Conservation (phyloP, 2,329 filamentous ascomycete species). For the Epichloe gansuensis region DNA sequence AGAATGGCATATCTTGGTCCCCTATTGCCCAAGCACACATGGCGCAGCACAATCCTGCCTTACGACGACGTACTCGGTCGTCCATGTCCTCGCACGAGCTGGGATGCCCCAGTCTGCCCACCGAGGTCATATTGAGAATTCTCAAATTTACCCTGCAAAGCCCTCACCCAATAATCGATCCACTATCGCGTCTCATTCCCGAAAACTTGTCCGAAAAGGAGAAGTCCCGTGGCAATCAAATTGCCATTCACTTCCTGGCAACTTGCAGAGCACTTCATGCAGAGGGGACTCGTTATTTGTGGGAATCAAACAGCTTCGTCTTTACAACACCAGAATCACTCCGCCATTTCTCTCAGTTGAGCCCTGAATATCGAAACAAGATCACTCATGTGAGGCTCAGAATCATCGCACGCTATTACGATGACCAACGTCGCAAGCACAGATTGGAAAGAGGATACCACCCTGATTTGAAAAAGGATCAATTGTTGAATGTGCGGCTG, state of each 20-base stretch:
- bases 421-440: constrained; percentile 34
- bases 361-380: constrained; percentile 27
- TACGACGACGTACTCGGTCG: constrained; percentile 21
- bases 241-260: constrained; percentile 41
- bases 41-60: constrained; percentile 18
- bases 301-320: constrained; percentile 39
- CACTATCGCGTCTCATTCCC: constrained; percentile 31
- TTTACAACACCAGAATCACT: constrained; percentile 42
- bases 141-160: constrained; percentile 39
- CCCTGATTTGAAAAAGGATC: constrained; percentile 27
- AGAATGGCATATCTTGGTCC: constrained; percentile 41
- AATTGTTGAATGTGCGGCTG: constrained; percentile 29
- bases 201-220: constrained; percentile 34
- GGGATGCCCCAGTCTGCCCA: constrained; percentile 33
- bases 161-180: constrained; percentile 39
- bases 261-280: constrained; percentile 37
- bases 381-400: constrained; percentile 38
- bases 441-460: constrained; percentile 32
- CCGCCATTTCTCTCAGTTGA: constrained; percentile 35
- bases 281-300: constrained; percentile 38
- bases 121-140: constrained; percentile 40
- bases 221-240: constrained; percentile 31
- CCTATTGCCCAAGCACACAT: constrained; percentile 22
- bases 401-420: constrained; percentile 43
- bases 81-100: constrained; percentile 17